Conservation (phyloP, 2,329 filamentous ascomycete genomes). For the Meredithiella fracta region DNA sequence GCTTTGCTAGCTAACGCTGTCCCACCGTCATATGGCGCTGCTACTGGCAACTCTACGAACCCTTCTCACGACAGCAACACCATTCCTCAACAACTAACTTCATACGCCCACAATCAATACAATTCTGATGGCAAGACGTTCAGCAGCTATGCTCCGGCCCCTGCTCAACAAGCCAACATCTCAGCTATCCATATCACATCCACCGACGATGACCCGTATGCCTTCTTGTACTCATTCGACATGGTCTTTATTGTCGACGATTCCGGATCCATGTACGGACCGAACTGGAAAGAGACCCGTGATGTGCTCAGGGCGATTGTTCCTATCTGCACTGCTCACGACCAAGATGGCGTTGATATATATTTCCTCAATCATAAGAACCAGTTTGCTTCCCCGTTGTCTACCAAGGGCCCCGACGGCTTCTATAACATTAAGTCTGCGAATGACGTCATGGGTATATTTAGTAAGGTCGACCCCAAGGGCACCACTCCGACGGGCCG, state of each 20-base stretch:
- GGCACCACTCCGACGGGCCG: slow-evolving; percentile 60
- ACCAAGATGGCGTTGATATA: slow-evolving; percentile 74
- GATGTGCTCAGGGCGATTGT: slow-evolving; percentile 56
- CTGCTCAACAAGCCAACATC: neutral
- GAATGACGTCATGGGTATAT: slow-evolving; percentile 48
- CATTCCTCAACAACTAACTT: no score
- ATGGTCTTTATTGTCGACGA: slow-evolving; percentile 87
- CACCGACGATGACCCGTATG: slow-evolving; percentile 48
- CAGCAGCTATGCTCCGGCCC: neutral
- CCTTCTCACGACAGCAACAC: no score
- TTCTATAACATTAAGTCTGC: slow-evolving; percentile 49
- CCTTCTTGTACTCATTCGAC: slow-evolving; percentile 66
- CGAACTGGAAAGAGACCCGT: slow-evolving; percentile 59
- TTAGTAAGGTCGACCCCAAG: slow-evolving; percentile 45
- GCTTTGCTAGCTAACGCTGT: no score
- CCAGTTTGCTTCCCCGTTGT: neutral
- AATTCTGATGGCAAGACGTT: no score
- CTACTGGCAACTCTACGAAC: no score
- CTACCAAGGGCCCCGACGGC: slow-evolving; percentile 28
- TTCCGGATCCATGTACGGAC: slow-evolving; percentile 67
- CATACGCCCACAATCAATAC: no score
- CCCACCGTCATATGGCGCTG: no score
- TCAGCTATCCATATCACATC: slow-evolving; percentile 19
- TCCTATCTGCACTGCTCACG: slow-evolving; percentile 64
- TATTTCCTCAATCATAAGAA: slow-evolving; percentile 65